Conservation (phyloP, 495 filamentous ascomycete species). For the Penicillium bovifimosum region DNA sequence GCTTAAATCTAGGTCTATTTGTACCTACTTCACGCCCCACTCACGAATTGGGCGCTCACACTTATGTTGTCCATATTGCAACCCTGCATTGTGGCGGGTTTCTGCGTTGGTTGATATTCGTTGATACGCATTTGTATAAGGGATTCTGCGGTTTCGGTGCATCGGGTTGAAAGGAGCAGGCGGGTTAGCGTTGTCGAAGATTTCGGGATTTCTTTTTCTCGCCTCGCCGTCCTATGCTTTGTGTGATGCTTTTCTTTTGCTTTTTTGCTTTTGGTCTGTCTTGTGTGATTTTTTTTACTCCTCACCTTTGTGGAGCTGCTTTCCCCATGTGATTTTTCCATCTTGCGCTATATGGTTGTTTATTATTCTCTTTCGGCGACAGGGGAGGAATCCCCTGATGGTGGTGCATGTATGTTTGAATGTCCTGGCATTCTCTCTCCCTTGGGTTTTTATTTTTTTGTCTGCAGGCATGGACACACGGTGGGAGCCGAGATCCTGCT, state of each 20-base stretch:
- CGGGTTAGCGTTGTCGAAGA: conserved; percentile 40
- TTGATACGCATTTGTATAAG: conserved; percentile 52
- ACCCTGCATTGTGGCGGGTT: conserved; percentile 40
- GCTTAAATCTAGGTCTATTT: conserved; percentile 29
- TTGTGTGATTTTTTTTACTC: conserved; percentile 21
- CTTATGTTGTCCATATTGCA: conserved; percentile 41
- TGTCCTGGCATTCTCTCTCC: conserved; percentile 4
- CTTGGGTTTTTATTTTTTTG: conserved; percentile 2
- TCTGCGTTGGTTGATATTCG: conserved; percentile 58
- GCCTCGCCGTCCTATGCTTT: conserved; percentile 29
- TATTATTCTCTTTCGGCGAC: conserved; percentile 22
- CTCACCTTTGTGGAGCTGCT: conserved; percentile 30
- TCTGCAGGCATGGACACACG: conserved; percentile 7
- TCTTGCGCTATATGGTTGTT: conserved; percentile 36
- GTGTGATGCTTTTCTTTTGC: conserved; percentile 26
- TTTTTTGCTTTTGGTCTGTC: conserved; percentile 28
- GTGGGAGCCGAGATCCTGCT: conserved; percentile 9
- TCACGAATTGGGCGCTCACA: conserved; percentile 20
- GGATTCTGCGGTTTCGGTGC: conserved; percentile 47
- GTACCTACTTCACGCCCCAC: conserved; percentile 17
- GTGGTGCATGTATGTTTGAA: conserved; percentile 29
- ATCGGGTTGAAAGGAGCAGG: conserved; percentile 49
- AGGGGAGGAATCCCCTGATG: background rate
- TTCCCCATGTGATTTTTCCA: conserved; percentile 31
- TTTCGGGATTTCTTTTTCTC: conserved; percentile 27